Conservation (phyloP, 768 basidiomycete genomes). For the Termitomyces sp. region DNA sequence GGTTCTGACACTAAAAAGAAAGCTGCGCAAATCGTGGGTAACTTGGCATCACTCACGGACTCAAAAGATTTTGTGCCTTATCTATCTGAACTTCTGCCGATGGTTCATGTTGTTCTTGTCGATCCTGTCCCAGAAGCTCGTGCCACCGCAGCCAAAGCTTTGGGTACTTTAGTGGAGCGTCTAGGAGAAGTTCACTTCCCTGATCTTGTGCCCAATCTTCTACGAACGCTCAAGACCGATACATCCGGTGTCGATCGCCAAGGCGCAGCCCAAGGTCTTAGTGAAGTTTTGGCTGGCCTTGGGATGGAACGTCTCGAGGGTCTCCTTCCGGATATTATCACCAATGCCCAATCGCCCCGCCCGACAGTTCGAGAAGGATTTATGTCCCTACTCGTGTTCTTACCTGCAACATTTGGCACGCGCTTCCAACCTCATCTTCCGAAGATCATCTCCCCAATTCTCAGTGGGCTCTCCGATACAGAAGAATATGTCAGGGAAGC, state of each 20-base stretch:
- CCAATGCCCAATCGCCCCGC: constrained; percentile 83
- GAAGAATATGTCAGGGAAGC: constrained; percentile 97
- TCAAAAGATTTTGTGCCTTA: constrained; percentile 94
- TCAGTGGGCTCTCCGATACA: constrained; percentile 84
- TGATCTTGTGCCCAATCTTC: constrained; percentile 83
- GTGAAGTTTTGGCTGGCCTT: constrained; percentile 90
- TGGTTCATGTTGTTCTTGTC: constrained; percentile 88
- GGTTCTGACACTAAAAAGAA: constrained; percentile 94
- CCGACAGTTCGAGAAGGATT: constrained; percentile 95
- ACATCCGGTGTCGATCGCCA: constrained; percentile 95
- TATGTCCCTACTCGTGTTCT: constrained; percentile 93
- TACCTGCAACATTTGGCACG: constrained; percentile 93
- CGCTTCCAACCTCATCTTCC: constrained; percentile 95
- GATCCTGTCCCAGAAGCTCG: constrained; percentile 98
- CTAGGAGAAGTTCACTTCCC: constrained; percentile 95
- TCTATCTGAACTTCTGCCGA: constrained; percentile 78
- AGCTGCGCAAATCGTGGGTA: constrained; percentile 96
- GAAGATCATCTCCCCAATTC: constrained; percentile 89
- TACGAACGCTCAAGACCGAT: constrained; percentile 86
- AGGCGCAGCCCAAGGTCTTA: constrained; percentile 95
- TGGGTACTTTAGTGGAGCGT: constrained; percentile 95
- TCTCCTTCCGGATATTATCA: constrained; percentile 88
- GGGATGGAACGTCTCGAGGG: constrained; percentile 98
- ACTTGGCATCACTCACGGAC: constrained; percentile 85
- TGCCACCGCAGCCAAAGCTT: constrained; percentile 93